Percentiles rank a stretch among this genome's conserved stretches.
These are phyloP conservation scores for Caryopteris hybrid DNA, from an alignment of 305 asterid genomes.

Conservation along the genomic window DNA sequence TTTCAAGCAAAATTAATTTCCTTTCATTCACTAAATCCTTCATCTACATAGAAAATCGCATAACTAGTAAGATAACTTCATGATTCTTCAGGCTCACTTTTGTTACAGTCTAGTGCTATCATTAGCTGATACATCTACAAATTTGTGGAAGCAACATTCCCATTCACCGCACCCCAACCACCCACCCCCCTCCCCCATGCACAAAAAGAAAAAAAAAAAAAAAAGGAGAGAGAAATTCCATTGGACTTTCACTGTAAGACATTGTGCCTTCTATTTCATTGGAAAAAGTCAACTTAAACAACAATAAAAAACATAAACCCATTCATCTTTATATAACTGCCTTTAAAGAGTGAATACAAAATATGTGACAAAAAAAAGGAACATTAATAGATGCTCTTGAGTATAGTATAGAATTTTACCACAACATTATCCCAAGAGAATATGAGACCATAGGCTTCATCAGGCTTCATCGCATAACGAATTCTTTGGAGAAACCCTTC, in stretches of 20 bases:
- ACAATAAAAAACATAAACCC: not conserved
- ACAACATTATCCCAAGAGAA: constrained; percentile 98
- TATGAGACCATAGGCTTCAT: constrained; percentile 94
- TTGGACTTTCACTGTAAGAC: too few relatives aligned
- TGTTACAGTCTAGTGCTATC: not conserved
- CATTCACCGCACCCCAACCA: too few relatives aligned
- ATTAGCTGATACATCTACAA: not conserved
- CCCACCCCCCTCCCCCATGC: too few relatives aligned
- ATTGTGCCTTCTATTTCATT: too few relatives aligned
- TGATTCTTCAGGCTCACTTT: not conserved
- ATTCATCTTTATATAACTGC: not conserved
- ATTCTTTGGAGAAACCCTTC: constrained; percentile 90
- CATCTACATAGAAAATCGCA: not conserved
- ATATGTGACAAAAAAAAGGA: not conserved
- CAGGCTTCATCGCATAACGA: constrained; percentile 98
- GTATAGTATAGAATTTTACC: constrained; percentile 44
- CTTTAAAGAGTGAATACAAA: not conserved
- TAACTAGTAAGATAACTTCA: not conserved
- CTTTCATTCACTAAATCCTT: not conserved
- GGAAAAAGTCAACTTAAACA: too few relatives aligned
- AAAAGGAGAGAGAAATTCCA: too few relatives aligned
- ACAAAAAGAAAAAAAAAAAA: too few relatives aligned
- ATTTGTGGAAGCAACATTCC: not conserved
- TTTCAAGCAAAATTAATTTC: not conserved
- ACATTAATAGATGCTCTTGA: not conserved